phyloP scores from a whole-genome alignment of 2,329 filamentous ascomycete species.

The Uncinocarpus reesii region DNA sequence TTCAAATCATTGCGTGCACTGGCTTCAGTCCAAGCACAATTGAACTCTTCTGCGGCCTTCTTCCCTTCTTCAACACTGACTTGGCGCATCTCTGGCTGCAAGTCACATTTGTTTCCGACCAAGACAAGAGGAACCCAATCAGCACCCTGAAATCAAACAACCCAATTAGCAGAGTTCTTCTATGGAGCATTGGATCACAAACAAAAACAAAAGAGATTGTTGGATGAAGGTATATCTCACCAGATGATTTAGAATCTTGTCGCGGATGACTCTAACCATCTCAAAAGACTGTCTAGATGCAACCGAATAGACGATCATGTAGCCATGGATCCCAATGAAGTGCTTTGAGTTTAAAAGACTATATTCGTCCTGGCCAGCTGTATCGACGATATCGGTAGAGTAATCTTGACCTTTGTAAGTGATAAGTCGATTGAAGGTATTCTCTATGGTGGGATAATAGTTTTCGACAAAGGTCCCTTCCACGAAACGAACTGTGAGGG shows the following conservation, averaged over 20 bases:
- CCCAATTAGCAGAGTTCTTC: not conserved
- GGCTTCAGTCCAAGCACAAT: conserved; percentile 90
- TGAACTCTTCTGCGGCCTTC: conserved; percentile 72
- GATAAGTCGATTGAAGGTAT: conserved; percentile 95
- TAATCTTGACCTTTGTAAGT: conserved; percentile 87
- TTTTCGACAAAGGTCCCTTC: conserved; percentile 97
- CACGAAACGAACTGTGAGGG: conserved; percentile 90
- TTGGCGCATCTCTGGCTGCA: conserved; percentile 85
- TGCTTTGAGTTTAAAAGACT: conserved; percentile 97
- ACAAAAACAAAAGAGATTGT: not conserved
- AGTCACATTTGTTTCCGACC: conserved; percentile 93
- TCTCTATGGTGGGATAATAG: conserved; percentile 98
- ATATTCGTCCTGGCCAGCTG: conserved; percentile 97
- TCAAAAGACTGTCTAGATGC: conserved; percentile 89
- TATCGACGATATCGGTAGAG: conserved; percentile 95
- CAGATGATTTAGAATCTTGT: conserved; percentile 94
- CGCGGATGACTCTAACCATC: conserved; percentile 90
- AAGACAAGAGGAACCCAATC: conserved; percentile 89
- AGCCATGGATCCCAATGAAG: conserved; percentile 97
- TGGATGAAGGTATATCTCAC: conserved; percentile 42
- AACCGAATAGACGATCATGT: conserved; percentile 98
- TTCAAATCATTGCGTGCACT: conserved; percentile 92
- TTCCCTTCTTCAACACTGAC: conserved; percentile 77
- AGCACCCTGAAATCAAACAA: conserved; percentile 53
- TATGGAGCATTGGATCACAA: not conserved